Evolutionary conservation across 768 basidiomycete genomes (phyloP), one percentile per base, ranked within the genome.

Genomic region (Russula lepida): DNA sequence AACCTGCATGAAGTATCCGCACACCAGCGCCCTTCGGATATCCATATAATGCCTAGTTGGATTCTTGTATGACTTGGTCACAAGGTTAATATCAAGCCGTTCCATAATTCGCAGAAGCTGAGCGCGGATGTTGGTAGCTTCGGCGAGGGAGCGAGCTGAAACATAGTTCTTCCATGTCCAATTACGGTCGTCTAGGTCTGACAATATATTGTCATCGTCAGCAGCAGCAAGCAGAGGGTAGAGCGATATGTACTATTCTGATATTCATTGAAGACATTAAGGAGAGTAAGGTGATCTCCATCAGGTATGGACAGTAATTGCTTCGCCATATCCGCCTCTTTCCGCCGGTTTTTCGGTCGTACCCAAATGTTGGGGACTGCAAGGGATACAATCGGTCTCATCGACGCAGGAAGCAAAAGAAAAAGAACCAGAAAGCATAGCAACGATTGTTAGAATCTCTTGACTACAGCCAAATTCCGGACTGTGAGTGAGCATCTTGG

Each of bases 1-100:
- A 13, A 92, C 84, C 71, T 98, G 95, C 95, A 95, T 98, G 76
- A 97, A 99, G 80, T 90, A 99, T 2, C 95, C 97, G 66, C 87
- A 89, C 4, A 90, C 88, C 23, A 98, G 78, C 0, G 88, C 88
- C 73, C 86, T 85, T 27, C 91, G 83, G 59, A 98, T 85, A 66
- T 86, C 86, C 57, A 75, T 65, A 71, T 83, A 87, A 64, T 88
- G 81, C 70, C 35, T 46, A 0, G 60, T 54, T 43, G 52, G 59
- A 28, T 86, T 89, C 68, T 78, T 79, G 66, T 93, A 88, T 27
- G 71, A 72, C 2, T 82, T 78, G 9, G 86, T 85, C 27, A 92
- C 72, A 23, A 94, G 71, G 30, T 89, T 86, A 33, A 95, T 76
- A 60, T 93, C 92, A 69, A 81, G 89, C 33, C 85, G 85, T 74